Evolutionary conservation across 768 basidiomycete species (phyloP), one percentile per base, ranked within the genome.

Genomic region (Xerocomus brunneocitrinus): DNA sequence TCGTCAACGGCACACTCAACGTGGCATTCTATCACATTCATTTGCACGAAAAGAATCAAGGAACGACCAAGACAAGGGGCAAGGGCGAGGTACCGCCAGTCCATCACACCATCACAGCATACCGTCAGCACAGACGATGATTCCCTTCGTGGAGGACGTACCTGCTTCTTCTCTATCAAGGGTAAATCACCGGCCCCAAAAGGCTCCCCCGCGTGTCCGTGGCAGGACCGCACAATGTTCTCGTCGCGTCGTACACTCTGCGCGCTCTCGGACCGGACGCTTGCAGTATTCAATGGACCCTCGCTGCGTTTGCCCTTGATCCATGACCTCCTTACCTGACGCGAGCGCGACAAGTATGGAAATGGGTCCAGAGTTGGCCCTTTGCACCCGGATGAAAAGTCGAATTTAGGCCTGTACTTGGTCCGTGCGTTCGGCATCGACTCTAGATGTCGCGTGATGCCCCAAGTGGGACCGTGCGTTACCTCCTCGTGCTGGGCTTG

Each of bases 1-100:
- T 74, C 48, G 79, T 81, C 52, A 72, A 62, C 62, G 64, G 70
- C 54, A 64, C 62, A 41, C 62, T 47, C 42, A 56, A 54, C 62
- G 64, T 62, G 57, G 59, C 57, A n/a, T 31, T 58, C 67, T 70
- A 28, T 50, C 13, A 2, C 7, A 31, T 56, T 48, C 53, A 56
- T 53, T 40, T 51, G 36, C 19, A n/a, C 55, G 53, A 46, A 10
- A 35, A 34, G 6, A 14, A 25, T 14, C 24, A 16, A 47, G 27
- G 35, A 16, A 36, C 35, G 35, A 14, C 13, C 13, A 39, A 38
- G 22, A 22, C 38, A 7, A 39, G 38, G 39, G 39, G 22, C 13
- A 28, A 43, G 40, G 19, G 19, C 8, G 39, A 41, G 59, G 67
- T 38, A 68, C 56, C 59, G 54, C 53, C 39, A 54, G 25, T 16